Percentiles rank a stretch among this genome's conserved stretches.
These are phyloP conservation scores for Calonectria crousiana DNA, from an alignment of 2,329 filamentous ascomycete species.

Conservation along the genomic window DNA sequence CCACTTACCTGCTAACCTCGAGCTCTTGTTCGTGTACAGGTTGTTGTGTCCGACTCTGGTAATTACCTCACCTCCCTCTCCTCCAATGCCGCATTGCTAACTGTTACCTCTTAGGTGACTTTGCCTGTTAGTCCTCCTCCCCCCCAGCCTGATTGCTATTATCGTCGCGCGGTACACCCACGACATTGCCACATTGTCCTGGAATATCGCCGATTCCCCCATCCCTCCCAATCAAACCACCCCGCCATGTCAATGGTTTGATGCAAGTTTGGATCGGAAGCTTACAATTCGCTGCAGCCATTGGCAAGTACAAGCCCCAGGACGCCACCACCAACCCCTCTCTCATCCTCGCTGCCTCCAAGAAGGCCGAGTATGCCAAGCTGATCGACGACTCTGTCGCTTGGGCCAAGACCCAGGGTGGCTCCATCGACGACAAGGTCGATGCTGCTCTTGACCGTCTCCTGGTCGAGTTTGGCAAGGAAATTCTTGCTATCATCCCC, in stretches of 20 bases:
- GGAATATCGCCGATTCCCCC: neutral
- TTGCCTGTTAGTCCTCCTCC: slow-evolving; percentile 73
- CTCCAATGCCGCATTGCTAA: slow-evolving; percentile 44
- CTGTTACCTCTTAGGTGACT: slow-evolving; percentile 70
- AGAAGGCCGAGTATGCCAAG: slow-evolving; percentile 96
- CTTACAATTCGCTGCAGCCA: slow-evolving; percentile 70
- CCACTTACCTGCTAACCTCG: slow-evolving; percentile 38
- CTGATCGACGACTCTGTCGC: slow-evolving; percentile 88
- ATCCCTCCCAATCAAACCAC: slow-evolving; percentile 3
- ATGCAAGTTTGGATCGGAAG: slow-evolving; percentile 28
- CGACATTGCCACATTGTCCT: slow-evolving; percentile 3
- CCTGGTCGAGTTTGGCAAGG: slow-evolving; percentile 96
- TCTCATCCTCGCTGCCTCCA: slow-evolving; percentile 96
- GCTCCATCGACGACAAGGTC: slow-evolving; percentile 82
- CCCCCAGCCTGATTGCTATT: neutral
- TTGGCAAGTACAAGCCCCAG: slow-evolving; percentile 99
- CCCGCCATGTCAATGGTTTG: slow-evolving; percentile 28
- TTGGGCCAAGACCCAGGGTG: slow-evolving; percentile 84
- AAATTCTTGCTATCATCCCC: slow-evolving; percentile 96
- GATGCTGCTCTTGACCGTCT: slow-evolving; percentile 93
- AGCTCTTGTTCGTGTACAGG: slow-evolving; percentile 62
- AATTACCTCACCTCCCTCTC: slow-evolving; percentile 56
- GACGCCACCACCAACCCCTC: slow-evolving; percentile 99
- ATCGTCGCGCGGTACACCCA: slow-evolving; percentile 17
- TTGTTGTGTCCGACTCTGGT: slow-evolving; percentile 98